A percentile compares a stretch with the other conserved stretches of the same genome.
Evolutionary conservation across 768 basidiomycete species (phyloP).

Genomic region (Gautieria morchelliformis): DNA sequence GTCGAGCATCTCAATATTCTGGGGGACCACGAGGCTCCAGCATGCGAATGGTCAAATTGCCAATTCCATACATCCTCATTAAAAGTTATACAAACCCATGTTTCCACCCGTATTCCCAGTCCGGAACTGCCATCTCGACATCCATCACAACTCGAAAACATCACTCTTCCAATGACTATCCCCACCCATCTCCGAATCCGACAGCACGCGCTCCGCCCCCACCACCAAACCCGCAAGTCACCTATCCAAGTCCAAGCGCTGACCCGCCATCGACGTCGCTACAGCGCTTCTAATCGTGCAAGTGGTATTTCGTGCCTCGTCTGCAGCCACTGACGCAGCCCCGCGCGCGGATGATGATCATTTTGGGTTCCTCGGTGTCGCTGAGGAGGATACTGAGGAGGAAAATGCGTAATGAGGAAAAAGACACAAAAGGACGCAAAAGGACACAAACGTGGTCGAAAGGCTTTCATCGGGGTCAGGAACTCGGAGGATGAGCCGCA

Average conservation of each 20-base stretch:
- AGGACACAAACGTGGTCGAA: slow-evolving; percentile 61
- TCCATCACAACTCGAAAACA: slow-evolving; percentile 62
- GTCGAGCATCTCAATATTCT: slow-evolving; percentile 43
- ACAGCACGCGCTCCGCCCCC: slow-evolving; percentile 66
- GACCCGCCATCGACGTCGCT: slow-evolving; percentile 63
- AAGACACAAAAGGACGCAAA: slow-evolving; percentile 56
- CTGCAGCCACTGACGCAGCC: slow-evolving; percentile 55
- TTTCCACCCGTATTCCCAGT: slow-evolving; percentile 68
- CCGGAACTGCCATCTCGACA: slow-evolving; percentile 45
- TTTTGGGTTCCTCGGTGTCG: slow-evolving; percentile 80
- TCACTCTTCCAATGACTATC: slow-evolving; percentile 56
- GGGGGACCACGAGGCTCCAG: slow-evolving; percentile 20
- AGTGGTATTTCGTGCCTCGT: slow-evolving; percentile 72
- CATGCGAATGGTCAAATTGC: slow-evolving; percentile 71
- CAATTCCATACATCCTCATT: slow-evolving; percentile 36
- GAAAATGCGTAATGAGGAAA: slow-evolving; percentile 22
- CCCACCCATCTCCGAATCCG: slow-evolving; percentile 51
- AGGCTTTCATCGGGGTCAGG: slow-evolving; percentile 57
- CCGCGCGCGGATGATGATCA: slow-evolving; percentile 74
- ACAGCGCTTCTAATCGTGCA: slow-evolving; percentile 77
- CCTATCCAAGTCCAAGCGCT: slow-evolving; percentile 44
- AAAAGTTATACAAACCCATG: slow-evolving; percentile 49
- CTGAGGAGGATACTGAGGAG: slow-evolving; percentile 70
- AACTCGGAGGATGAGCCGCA: too few species aligned
- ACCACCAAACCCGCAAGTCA: slow-evolving; percentile 50